Base-by-base conservation (phyloP, 306 rosid genomes). In the Inga oerstediana region DNA sequence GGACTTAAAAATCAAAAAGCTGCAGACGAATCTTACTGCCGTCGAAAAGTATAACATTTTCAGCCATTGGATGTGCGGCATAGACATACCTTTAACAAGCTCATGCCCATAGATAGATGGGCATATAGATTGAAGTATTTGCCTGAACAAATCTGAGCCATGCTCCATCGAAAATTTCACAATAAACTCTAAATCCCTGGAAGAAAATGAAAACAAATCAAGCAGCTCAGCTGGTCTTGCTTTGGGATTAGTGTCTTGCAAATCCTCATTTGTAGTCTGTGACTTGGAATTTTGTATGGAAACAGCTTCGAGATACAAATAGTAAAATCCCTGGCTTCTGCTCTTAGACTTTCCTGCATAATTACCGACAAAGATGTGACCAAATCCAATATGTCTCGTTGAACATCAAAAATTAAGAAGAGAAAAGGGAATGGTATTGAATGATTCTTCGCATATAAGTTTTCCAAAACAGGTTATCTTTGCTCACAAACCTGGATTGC, bases 51-150 rank as follows among this genome's bases (percentile, higher is more conserved):
- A 4, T 46, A 64, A 14, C 66, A 48, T 48, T 59, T 81, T 81
- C 71, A 65, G 35, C 66, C 41, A 79, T 56, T 70, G 72, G 34
- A 35, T 27, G 51, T 49, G 48, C 51, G 52, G 48, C 52, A 71
- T 13, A 76, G 72, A 54, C 75, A 81, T 86, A 96, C 99, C 98
- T 91, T 96, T 96, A 81, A 96, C 97, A 83, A 96, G 97, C 74
- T 96, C 99, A 65, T 96, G 98, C n/a, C 99, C 99, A 54, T 89
- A 93, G 84, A 96, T 96, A 59, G 99, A 96, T 71, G 99, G 98
- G 87, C 98, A 96, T 78, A 96, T 85, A 72, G 99, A 92, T 61
- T 96, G 98, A 84, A 96, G 91, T 79, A 93, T 86, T 88, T 96
- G 98, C 75, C 93, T 86, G 86, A 96, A 96, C 81, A 92, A 87